Evolutionary conservation across 139 green algal species (phyloP).

Genomic region (Chlamydomonas eustigma): DNA sequence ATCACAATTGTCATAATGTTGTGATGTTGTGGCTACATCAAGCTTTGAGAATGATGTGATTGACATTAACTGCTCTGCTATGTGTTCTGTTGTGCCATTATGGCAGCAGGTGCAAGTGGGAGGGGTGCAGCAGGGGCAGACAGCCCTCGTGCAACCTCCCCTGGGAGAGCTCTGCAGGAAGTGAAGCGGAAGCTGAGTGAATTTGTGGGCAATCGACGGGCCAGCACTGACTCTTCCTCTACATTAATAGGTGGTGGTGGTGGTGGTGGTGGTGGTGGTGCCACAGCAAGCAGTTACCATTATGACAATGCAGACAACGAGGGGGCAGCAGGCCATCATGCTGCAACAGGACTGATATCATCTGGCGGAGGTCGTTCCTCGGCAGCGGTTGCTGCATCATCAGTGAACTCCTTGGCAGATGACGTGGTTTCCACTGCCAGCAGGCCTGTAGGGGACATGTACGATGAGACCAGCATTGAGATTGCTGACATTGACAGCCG

Average conservation of each 20-base stretch:
- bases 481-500: conserved; percentile 81
- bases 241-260: too few species aligned
- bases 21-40: too few species aligned
- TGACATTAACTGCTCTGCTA: too few species aligned
- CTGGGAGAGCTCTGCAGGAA: conserved; percentile 63
- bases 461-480: conserved; percentile 59
- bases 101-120: too few species aligned
- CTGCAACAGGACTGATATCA: neutral
- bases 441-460: conserved; percentile 18
- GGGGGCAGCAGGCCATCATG: too few species aligned
- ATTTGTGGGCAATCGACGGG: conserved; percentile 23
- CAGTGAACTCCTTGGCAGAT: neutral
- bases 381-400: neutral
- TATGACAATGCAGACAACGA: neutral
- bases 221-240: neutral
- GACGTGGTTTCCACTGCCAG: neutral
- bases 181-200: conserved; percentile 64
- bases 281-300: neutral
- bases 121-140: neutral
- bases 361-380: neutral
- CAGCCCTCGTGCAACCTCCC: conserved; percentile 46
- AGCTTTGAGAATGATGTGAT: too few species aligned
- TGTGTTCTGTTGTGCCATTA: too few species aligned
- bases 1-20: too few species aligned
- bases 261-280: too few species aligned